Base-by-base conservation (phyloP, 2,329 filamentous ascomycete genomes). In the Aspergillus versicolor region DNA sequence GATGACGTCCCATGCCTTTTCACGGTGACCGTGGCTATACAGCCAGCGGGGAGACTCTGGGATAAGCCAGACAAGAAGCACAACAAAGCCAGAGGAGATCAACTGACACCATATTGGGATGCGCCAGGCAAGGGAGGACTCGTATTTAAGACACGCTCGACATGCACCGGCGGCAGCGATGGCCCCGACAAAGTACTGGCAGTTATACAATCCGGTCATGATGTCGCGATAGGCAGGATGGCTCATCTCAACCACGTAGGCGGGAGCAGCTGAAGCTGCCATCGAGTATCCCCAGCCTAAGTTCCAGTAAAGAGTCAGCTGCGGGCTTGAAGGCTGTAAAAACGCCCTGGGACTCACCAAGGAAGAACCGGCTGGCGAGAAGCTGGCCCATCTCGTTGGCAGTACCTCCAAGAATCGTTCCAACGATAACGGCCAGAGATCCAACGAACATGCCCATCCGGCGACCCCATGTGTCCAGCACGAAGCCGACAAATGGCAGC, bases 31-130 rank as follows among this genome's bases (percentile, higher is more conserved):
- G 54, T 84, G 80, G 55, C 80, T 79, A 55, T 85, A 83, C 17
- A 86, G 77, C 84, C 84, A 87, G 52, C 85, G 73, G 1, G 85
- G 85, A 0, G 82, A 85, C 64, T 88, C 85, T 0, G 85, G 85
- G 1, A 87, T 72, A 60, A 85, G 79, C 61, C 80, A 83, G 11
- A 79, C 75, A 38, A 70, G 43, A 77, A 42, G 42, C 81, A 74
- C 41, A 85, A 52, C 80, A 8, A 86, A 62, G 1, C 70, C 68
- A 32, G 73, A 73, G 24, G 79, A 75, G 4, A 77, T 74, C 24
- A 78, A 70, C 63, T 85, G 82, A 2, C 83, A 70, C 63, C 83
- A 75, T 7, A 85, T 79, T 1, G 86, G 86, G 17, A 85, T 78
- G 24, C 82, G 75, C 86, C 86, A 89, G 0, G 83, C 80, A 40